Percentiles rank a stretch among this genome's conserved stretches.
Conservation (phyloP, 1,139 yeast genomes). For the Taphrina populina region DNA sequence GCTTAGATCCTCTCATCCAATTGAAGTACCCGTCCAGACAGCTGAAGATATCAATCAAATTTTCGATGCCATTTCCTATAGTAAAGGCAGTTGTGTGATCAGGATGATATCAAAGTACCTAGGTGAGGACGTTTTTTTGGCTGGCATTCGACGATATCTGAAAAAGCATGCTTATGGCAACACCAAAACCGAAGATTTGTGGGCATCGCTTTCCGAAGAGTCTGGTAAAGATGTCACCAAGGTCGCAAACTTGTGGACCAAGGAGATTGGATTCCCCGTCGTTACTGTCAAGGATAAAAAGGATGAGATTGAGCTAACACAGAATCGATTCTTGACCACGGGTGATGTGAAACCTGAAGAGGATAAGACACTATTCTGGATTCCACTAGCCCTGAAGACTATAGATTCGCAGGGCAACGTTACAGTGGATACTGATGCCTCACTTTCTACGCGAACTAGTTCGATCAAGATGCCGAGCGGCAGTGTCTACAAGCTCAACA, state of each 20-base stretch:
- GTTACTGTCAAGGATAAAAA: slow-evolving; percentile 54
- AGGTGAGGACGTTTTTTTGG: slow-evolving; percentile 71
- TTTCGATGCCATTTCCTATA: slow-evolving; percentile 80
- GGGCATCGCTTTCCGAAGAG: slow-evolving; percentile 72
- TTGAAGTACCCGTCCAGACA: slow-evolving; percentile 76
- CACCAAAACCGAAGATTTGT: slow-evolving; percentile 75
- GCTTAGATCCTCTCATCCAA: slow-evolving; percentile 78
- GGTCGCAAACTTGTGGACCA: slow-evolving; percentile 81
- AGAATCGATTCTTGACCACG: slow-evolving; percentile 72
- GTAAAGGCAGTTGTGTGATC: slow-evolving; percentile 76
- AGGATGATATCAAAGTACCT: slow-evolving; percentile 74
- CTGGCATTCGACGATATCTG: slow-evolving; percentile 74
- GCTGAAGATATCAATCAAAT: slow-evolving; percentile 85
- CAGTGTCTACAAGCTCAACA: slow-evolving; percentile 74
- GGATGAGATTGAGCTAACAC: slow-evolving; percentile 55
- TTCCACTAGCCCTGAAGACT: slow-evolving; percentile 75
- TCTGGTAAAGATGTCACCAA: slow-evolving; percentile 70
- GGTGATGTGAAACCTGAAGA: slow-evolving; percentile 77
- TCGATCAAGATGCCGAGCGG: slow-evolving; percentile 48
- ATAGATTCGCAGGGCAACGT: slow-evolving; percentile 64
- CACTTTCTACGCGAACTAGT: slow-evolving; percentile 56
- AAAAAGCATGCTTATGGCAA: slow-evolving; percentile 69
- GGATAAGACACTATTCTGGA: slow-evolving; percentile 72
- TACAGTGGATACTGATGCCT: slow-evolving; percentile 40
- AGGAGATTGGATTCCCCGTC: slow-evolving; percentile 80